phyloP scores from a whole-genome alignment of 441 rosid species.

The Gossypium trilobum region DNA sequence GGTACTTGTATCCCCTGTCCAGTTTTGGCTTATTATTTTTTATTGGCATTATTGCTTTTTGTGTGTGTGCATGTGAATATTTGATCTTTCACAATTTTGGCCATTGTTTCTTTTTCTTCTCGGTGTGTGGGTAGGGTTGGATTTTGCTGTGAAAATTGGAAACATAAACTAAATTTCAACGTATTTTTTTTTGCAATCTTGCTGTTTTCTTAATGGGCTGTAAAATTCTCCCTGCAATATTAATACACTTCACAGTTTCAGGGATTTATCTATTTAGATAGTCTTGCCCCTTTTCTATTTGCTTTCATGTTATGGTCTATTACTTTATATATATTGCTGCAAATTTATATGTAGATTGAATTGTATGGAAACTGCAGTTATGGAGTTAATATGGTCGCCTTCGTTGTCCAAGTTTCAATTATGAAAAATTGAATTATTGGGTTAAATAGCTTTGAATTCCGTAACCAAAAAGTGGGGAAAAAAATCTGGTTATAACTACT shows the following conservation, averaged over 20 bases:
- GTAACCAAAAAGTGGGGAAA: not conserved
- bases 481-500: not conserved
- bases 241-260: not conserved
- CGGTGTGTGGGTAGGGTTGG: not conserved
- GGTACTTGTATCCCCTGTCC: constrained; percentile 30
- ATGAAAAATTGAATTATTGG: not conserved
- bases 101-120: not conserved
- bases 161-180: not conserved
- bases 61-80: not conserved
- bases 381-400: not conserved
- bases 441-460: not conserved
- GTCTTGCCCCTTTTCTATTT: not conserved
- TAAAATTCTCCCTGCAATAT: not conserved
- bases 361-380: not conserved
- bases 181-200: not conserved
- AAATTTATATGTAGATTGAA: not conserved
- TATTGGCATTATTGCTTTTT: not conserved
- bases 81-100: not conserved
- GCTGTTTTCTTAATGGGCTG: not conserved
- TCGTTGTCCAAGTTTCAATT: not conserved
- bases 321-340: not conserved
- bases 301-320: not conserved
- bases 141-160: not conserved
- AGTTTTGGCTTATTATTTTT: not conserved
- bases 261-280: not conserved